Conservation (phyloP, 225 moss, liverwort and hornwort genomes). For the Sphagnum tenellum region DNA sequence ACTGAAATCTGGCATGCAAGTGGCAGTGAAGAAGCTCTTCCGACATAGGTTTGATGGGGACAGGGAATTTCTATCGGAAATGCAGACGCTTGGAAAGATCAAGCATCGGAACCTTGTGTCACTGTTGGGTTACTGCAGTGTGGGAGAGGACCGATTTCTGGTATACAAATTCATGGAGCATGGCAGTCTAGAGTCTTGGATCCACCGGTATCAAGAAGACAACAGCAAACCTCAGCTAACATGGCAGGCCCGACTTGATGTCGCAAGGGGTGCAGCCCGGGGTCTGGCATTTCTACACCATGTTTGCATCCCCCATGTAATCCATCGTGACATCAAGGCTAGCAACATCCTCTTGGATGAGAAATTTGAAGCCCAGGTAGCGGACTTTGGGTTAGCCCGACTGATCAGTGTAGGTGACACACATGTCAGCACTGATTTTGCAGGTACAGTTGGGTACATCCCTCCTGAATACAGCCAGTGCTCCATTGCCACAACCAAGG, state of each 20-base stretch:
- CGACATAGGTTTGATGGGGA: slow-evolving; percentile 64
- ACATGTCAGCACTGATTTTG: slow-evolving; percentile 45
- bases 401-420: slow-evolving; percentile 49
- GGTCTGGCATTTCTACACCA: slow-evolving; percentile 77
- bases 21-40: slow-evolving; percentile 78
- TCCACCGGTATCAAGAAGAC: slow-evolving; percentile 59
- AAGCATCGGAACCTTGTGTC: slow-evolving; percentile 73
- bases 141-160: slow-evolving; percentile 72
- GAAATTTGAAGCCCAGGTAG: slow-evolving; percentile 75
- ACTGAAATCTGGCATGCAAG: slow-evolving; percentile 51
- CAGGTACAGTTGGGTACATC: slow-evolving; percentile 49
- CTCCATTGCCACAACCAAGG: slow-evolving; percentile 39
- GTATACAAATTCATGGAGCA: slow-evolving; percentile 88
- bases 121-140: slow-evolving; percentile 62
- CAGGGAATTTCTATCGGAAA: slow-evolving; percentile 73
- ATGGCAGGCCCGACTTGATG: slow-evolving; percentile 68
- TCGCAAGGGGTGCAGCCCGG: slow-evolving; percentile 70
- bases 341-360: slow-evolving; percentile 72
- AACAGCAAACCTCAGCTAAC: slow-evolving; percentile 52
- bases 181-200: slow-evolving; percentile 72
- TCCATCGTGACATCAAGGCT: slow-evolving; percentile 80
- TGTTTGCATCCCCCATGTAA: slow-evolving; percentile 79
- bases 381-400: slow-evolving; percentile 63
- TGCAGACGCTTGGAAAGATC: slow-evolving; percentile 84
- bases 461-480: slow-evolving; percentile 52